Evolutionary conservation across 768 basidiomycete genomes (phyloP).

Genomic region (Tulasnella sp.): DNA sequence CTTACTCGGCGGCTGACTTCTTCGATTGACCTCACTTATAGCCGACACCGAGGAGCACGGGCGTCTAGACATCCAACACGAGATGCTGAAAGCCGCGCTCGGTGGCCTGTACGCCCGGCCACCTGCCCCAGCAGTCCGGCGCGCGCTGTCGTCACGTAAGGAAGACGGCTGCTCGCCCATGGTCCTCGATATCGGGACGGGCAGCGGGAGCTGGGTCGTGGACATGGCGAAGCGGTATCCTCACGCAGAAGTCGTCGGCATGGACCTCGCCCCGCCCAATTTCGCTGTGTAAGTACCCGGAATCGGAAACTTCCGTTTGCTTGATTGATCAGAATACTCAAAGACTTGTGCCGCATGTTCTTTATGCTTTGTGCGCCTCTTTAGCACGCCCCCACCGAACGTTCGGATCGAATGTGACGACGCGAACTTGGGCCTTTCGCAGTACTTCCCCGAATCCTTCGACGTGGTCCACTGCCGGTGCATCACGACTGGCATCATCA

Average conservation of each 20-base stretch:
- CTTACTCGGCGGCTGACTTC: too few relatives aligned
- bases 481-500: conserved; percentile 25
- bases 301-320: not conserved
- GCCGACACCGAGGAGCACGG: conserved; percentile 26
- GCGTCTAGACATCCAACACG: conserved; percentile 20
- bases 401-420: conserved; percentile 25
- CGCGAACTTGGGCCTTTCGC: conserved; percentile 12
- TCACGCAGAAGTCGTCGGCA: conserved; percentile 24
- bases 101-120: conserved; percentile 12
- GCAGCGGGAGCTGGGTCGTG: conserved; percentile 21
- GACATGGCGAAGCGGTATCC: conserved; percentile 20
- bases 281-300: not conserved
- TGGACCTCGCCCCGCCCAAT: conserved; percentile 22
- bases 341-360: not conserved
- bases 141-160: conserved; percentile 6
- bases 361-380: too few relatives aligned
- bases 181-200: conserved; percentile 30
- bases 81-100: conserved; percentile 1
- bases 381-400: conserved; percentile 21
- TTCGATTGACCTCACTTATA: too few relatives aligned
- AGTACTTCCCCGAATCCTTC: conserved; percentile 24
- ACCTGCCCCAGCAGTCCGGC: conserved; percentile 23
- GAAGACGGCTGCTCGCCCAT: not conserved
- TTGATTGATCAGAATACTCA: not conserved
- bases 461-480: conserved; percentile 21